These are phyloP conservation scores for Neoscytalidium dimidiatum DNA, from an alignment of 2,329 filamentous ascomycete species.

Conservation along the genomic window DNA sequence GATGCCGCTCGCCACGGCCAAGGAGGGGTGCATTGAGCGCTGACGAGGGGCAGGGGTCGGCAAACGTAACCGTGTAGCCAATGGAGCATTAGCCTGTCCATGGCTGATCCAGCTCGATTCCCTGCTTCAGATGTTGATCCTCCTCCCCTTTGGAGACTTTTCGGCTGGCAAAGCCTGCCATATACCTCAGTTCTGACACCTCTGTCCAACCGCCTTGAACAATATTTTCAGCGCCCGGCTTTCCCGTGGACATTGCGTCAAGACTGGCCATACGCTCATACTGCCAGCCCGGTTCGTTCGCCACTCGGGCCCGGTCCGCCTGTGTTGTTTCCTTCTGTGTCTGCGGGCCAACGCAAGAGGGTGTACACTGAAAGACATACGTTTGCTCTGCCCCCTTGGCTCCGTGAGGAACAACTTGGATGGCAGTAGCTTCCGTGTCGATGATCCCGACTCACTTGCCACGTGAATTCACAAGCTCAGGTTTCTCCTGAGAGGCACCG, in stretches of 20 bases:
- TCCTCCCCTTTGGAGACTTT: constrained; percentile 33
- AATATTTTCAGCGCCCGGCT: background rate
- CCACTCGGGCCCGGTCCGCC: constrained; percentile 50
- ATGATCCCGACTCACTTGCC: constrained; percentile 27
- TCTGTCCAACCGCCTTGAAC: background rate
- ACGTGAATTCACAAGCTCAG: constrained; percentile 21
- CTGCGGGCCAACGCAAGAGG: constrained; percentile 38
- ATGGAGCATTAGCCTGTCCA: constrained; percentile 23
- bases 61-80: background rate
- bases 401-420: constrained; percentile 32
- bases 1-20: background rate
- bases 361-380: constrained; percentile 28
- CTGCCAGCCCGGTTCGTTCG: constrained; percentile 31
- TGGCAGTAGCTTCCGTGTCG: constrained; percentile 30
- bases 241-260: background rate
- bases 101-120: constrained; percentile 41
- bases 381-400: constrained; percentile 27
- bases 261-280: background rate
- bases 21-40: background rate
- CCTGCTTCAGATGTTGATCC: constrained; percentile 39
- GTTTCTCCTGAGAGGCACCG: background rate
- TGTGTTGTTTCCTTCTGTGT: background rate
- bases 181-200: background rate
- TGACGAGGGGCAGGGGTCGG: background rate
- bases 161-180: constrained; percentile 24